Percentiles rank a stretch among this genome's conserved stretches.
phyloP scores from a whole-genome alignment of 139 green algal genomes.

The Tetradesmus obliquus region DNA sequence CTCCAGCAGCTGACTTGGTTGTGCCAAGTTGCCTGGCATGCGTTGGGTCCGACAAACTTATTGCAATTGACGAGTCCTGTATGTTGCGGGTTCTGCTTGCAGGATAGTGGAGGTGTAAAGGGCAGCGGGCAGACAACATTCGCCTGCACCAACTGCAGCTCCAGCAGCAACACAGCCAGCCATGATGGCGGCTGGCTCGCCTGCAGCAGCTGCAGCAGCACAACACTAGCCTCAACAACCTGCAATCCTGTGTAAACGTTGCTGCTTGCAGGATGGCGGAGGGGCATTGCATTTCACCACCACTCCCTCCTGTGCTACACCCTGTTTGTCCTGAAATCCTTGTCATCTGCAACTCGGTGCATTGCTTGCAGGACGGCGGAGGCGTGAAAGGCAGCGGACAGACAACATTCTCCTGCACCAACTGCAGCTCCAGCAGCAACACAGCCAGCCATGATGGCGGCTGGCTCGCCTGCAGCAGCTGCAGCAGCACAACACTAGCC shows the following conservation, averaged over 20 bases:
- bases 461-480: constrained; percentile 1
- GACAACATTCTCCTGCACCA: not conserved
- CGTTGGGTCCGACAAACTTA: no score
- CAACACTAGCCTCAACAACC: not conserved
- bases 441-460: not conserved
- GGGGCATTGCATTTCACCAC: no score
- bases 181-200: not conserved
- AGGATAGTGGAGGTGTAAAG: not conserved
- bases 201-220: not conserved
- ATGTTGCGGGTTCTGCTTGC: no score
- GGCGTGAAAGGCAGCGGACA: not conserved
- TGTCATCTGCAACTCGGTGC: no score
- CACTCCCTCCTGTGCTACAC: no score
- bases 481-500: not conserved
- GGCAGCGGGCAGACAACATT: no score
- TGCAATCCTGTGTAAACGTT: not conserved
- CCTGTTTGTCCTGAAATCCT: no score
- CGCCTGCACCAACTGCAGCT: no score
- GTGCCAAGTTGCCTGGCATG: no score
- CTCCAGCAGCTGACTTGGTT: no score
- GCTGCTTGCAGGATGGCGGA: not conserved
- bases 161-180: not conserved
- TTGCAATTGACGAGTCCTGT: no score
- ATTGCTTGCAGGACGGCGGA: not conserved
- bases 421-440: constrained; percentile 6